Evolutionary conservation across 352 stramenopile genomes (phyloP), one percentile per base, ranked within the genome.

Genomic region (Phytophthora sansomeana): DNA sequence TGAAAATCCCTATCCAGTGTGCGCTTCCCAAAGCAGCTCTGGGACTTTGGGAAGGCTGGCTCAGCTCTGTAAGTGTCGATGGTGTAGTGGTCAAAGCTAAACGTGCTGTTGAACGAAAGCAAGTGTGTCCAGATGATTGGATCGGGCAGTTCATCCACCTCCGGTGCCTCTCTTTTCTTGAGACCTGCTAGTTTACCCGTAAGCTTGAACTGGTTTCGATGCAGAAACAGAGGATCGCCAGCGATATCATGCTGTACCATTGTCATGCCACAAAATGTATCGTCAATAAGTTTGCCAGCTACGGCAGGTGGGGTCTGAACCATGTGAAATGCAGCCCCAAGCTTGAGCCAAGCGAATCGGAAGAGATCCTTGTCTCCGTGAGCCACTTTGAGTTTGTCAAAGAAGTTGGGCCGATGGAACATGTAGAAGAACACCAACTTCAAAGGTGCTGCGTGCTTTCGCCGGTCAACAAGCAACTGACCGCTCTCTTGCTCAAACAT

Each of bases 401-500:
- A 76, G 30, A 70, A 51, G 21, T 70, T 79, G 0, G 80, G 80
- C 5, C 42, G 54, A 32, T 75, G 74, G 51, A 86, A 87, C 30
- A 67, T 69, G 49, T 82, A 87, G 30, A 81, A 74, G 52, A 72
- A 61, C 4, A 79, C 69, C 10, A 75, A 50, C 6, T 73, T 51
- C 28, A 86, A 50, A n/a, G 78, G 59, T 16, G 39, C 61, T 6
- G 65, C 52, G 21, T 75, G 67, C 42, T 69, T 71, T 5, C 52
- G 55, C 11, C 72, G 69, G 53, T 87, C 69, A 46, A 90, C 64
- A 7, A 88, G 48, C 14, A 90, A 29, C 30, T 90, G 81, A 0
- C 81, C 81, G 48, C 78, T 88, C 44, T 90, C 81, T 61, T 90
- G 81, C 63, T 90, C 81, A 44, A 87, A 89, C 81, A 88, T 89